Conservation (phyloP, 2,329 filamentous ascomycete genomes). For the Nemania sp. region DNA sequence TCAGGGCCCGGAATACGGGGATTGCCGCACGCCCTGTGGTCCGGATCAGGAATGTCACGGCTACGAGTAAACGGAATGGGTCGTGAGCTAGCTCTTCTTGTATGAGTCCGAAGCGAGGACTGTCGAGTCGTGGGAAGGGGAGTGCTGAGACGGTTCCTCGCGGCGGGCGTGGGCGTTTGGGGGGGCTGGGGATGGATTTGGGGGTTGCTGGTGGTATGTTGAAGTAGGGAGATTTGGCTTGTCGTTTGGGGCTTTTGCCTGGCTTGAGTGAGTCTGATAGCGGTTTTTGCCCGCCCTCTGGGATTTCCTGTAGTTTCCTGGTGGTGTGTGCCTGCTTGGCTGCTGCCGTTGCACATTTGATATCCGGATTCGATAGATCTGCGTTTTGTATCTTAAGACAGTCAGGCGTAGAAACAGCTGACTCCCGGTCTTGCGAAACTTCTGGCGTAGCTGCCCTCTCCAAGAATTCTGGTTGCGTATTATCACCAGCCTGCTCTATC, state of each 20-base stretch:
- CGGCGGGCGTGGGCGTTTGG: constrained; percentile 37
- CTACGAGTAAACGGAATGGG: constrained; percentile 80
- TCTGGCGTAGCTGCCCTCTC: no score
- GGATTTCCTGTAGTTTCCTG: not conserved
- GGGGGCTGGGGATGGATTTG: constrained; percentile 7
- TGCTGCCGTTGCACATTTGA: not conserved
- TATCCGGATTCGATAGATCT: not conserved
- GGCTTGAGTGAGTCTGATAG: not conserved
- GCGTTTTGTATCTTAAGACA: not conserved
- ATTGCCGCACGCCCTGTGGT: constrained; percentile 75
- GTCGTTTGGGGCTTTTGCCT: constrained; percentile 32
- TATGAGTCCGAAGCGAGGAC: constrained; percentile 72
- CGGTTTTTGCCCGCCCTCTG: not conserved
- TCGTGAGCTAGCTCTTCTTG: constrained; percentile 77
- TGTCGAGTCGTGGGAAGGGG: constrained; percentile 69
- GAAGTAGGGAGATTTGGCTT: constrained; percentile 43
- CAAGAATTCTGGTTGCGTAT: no score
- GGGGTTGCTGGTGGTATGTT: not conserved
- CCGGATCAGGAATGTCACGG: constrained; percentile 82
- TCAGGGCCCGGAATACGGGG: constrained; percentile 72
- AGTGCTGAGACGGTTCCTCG: constrained; percentile 56
- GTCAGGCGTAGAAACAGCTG: no score
- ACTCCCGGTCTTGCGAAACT: no score
- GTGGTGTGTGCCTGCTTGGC: not conserved
- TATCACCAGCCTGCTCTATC: no score